Percentiles rank a stretch among this genome's conserved stretches.
Evolutionary conservation across 768 basidiomycete species (phyloP).

Genomic region (Boletus reticulatus): DNA sequence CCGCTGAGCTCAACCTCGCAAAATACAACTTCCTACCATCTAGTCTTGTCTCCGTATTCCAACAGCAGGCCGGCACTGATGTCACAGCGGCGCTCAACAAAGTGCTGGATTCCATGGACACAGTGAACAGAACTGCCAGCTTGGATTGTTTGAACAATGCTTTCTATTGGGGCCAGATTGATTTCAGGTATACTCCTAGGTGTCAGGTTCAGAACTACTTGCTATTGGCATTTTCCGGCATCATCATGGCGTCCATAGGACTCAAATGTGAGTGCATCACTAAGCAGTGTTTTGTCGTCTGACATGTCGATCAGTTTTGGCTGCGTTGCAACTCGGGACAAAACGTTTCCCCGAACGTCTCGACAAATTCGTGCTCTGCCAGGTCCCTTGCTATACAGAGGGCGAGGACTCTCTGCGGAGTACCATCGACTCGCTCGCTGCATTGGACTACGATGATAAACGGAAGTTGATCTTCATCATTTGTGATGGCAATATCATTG

Average conservation of each 20-base stretch:
- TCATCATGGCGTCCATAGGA: slow-evolving; percentile 55
- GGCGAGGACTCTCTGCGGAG: slow-evolving; percentile 66
- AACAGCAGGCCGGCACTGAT: slow-evolving; percentile 59
- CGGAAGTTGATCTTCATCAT: slow-evolving; percentile 65
- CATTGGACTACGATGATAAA: slow-evolving; percentile 67
- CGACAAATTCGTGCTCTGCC: slow-evolving; percentile 69
- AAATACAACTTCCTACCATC: slow-evolving; percentile 53
- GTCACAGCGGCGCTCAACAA: slow-evolving; percentile 50
- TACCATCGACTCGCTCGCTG: slow-evolving; percentile 67
- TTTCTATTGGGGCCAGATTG: slow-evolving; percentile 56
- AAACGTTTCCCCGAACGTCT: slow-evolving; percentile 64
- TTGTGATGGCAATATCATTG: slow-evolving; percentile 72
- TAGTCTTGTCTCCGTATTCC: slow-evolving; percentile 49
- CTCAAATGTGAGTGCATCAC: slow-evolving; percentile 51
- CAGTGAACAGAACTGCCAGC: slow-evolving; percentile 36
- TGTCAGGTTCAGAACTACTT: slow-evolving; percentile 65
- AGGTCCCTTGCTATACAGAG: slow-evolving; percentile 71
- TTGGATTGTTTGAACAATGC: slow-evolving; percentile 56
- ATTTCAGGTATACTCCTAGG: slow-evolving; percentile 54
- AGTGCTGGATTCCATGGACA: slow-evolving; percentile 42
- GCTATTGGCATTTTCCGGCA: slow-evolving; percentile 50
- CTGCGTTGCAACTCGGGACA: slow-evolving; percentile 57
- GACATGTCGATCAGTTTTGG: slow-evolving; percentile 45
- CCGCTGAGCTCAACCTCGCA: slow-evolving; percentile 39
- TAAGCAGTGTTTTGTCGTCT: slow-evolving; percentile 4